Percentiles rank a stretch among this genome's conserved stretches.
phyloP scores from a whole-genome alignment of 176 grass and related monocot species.

The Musa itinerans region DNA sequence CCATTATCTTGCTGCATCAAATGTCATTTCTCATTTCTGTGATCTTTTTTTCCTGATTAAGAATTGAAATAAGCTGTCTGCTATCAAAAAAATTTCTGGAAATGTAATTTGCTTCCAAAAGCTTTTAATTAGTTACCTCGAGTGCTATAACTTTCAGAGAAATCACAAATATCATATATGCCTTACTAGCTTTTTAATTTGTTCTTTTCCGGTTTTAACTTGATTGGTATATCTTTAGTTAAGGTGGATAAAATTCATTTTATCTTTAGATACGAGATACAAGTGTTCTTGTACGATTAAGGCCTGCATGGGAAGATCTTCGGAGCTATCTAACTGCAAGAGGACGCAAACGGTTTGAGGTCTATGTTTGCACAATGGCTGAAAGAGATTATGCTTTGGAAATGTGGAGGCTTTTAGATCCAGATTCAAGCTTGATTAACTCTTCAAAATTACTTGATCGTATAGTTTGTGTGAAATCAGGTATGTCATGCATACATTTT shows the following conservation, averaged over 20 bases:
- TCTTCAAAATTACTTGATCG: constrained; percentile 71
- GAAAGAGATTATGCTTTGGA: constrained; percentile 99
- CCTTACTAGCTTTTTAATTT: neutral
- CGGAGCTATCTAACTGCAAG: constrained; percentile 86
- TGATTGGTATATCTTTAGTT: neutral
- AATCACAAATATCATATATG: neutral
- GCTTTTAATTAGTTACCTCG: neutral
- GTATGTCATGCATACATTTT: constrained; percentile 27
- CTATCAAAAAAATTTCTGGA: neutral
- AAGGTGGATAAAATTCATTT: neutral
- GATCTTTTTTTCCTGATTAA: neutral
- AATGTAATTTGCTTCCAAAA: neutral
- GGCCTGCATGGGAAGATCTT: constrained; percentile 95
- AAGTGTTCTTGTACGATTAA: constrained; percentile 88
- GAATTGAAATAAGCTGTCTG: neutral
- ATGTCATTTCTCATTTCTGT: neutral
- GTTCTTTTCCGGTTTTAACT: neutral
- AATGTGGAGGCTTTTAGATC: constrained; percentile 98
- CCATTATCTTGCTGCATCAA: neutral
- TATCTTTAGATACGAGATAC: constrained; percentile 81
- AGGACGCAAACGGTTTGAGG: constrained; percentile 97
- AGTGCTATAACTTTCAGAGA: neutral
- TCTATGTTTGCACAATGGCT: constrained; percentile 98
- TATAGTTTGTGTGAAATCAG: constrained; percentile 96
- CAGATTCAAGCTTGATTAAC: constrained; percentile 81